Evolutionary conservation across 2,329 filamentous ascomycete genomes (phyloP), one percentile per base, ranked within the genome.

Genomic region (Pseudocercospora crystallina): DNA sequence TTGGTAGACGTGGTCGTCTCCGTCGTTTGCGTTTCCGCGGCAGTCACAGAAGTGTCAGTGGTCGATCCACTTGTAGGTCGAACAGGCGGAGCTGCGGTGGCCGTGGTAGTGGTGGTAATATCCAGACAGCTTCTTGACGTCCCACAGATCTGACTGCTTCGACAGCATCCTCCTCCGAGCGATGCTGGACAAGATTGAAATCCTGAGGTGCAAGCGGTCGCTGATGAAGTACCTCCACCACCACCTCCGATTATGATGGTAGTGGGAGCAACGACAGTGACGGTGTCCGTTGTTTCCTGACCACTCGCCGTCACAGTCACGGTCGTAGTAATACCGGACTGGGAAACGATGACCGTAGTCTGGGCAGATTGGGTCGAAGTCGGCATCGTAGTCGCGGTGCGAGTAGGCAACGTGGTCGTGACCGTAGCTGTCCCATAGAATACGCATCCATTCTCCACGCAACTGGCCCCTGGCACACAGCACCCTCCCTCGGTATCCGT

Each of bases 391-490:
- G 57, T 62, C 10, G 50, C 53, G 11, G 61, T 54, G 31, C 36
- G 36, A 5, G 45, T 57, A 1, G 58, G 47, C 20, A 51, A 35
- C 14, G 47, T 44, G 37, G 40, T 57, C n/a, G 60, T 63, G 2
- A 56, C 56, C 5, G 61, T 61, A n/a, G 34, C 51, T 2, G 53
- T 64, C 13, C 61, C 61, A 53, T 57, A 62, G 26, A 53, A 79
- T 76, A 79, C 72, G 84, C 88, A 92, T 17, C 87, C 88, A 49
- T 84, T 73, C 13, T 84, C 84, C 50, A 81, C 75, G 61, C 88
- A 92, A 1, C 80, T 75, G 62, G 82, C 90, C 4, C 86, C 86
- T 0, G 83, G 76, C 9, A 90, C 82, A 65, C 88, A 92, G 64
- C 88, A 92, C 2, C 87, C 88, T 11, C 87, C 87, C 2, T 87